These are phyloP conservation scores for Plasmopara viticola DNA, from an alignment of 352 stramenopile genomes.

Conservation along the genomic window DNA sequence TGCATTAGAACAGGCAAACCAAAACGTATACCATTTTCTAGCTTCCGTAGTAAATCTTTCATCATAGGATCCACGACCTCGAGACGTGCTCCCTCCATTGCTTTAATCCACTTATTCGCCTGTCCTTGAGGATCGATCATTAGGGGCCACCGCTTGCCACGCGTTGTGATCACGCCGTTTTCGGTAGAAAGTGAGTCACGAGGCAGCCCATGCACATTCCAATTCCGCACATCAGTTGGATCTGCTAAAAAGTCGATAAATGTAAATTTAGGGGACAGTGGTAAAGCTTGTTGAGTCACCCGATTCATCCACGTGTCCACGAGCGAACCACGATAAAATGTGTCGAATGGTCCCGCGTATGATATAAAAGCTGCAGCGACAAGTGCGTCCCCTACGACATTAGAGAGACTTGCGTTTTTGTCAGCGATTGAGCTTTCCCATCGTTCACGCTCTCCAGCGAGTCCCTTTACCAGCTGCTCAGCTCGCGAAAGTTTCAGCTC, in stretches of 20 bases:
- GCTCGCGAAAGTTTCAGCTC: slow-evolving; percentile 91
- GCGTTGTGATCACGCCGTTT: slow-evolving; percentile 94
- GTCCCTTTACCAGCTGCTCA: slow-evolving; percentile 90
- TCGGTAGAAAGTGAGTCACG: slow-evolving; percentile 91
- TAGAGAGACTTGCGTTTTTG: slow-evolving; percentile 84
- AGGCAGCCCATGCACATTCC: slow-evolving; percentile 93
- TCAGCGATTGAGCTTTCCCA: slow-evolving; percentile 90
- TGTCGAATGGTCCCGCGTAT: slow-evolving; percentile 94
- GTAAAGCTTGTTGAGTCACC: slow-evolving; percentile 79
- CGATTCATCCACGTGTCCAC: slow-evolving; percentile 87
- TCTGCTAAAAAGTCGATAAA: slow-evolving; percentile 91
- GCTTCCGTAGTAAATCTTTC: slow-evolving; percentile 90
- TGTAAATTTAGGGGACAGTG: slow-evolving; percentile 82
- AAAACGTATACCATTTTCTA: slow-evolving; percentile 93
- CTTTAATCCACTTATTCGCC: slow-evolving; percentile 96
- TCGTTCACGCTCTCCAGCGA: slow-evolving; percentile 90
- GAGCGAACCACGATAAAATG: slow-evolving; percentile 80
- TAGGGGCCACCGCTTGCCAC: slow-evolving; percentile 91
- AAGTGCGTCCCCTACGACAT: slow-evolving; percentile 90
- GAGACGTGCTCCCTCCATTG: slow-evolving; percentile 85
- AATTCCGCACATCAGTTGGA: slow-evolving; percentile 90
- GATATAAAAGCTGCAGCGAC: slow-evolving; percentile 92
- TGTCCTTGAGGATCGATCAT: slow-evolving; percentile 97
- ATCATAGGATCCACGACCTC: slow-evolving; percentile 93
- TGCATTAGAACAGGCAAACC: slow-evolving; percentile 92